A percentile compares a stretch with the other conserved stretches of the same genome.
Evolutionary conservation across 78 protist species (phyloP).

Genomic region (Ministeria vibrans): DNA sequence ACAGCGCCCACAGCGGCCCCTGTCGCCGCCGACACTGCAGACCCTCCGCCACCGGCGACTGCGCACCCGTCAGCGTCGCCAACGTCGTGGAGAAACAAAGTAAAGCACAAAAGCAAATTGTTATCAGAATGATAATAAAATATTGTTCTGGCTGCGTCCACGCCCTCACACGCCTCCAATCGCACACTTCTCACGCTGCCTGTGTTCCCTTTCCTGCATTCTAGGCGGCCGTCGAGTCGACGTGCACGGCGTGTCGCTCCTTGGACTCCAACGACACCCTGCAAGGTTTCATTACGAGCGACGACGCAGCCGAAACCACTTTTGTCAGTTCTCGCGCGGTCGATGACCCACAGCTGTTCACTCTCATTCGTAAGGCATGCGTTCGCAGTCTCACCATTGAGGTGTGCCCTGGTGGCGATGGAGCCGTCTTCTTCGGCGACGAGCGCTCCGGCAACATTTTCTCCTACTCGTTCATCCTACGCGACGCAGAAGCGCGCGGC

Average conservation of each 20-base stretch:
- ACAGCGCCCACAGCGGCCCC: neutral
- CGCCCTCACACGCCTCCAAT: no score
- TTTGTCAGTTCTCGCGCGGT: neutral
- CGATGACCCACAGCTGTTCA: neutral
- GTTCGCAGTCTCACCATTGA: neutral
- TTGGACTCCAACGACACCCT: neutral
- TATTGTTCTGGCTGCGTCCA: no score
- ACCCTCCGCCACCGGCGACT: neutral
- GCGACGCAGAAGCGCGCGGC: neutral
- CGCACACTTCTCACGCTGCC: no score
- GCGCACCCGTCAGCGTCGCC: neutral
- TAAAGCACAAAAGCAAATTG: no score
- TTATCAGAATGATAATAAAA: no score
- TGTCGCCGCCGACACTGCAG: neutral
- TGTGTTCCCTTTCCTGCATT: no score
- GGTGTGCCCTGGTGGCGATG: slow-evolving; percentile 3
- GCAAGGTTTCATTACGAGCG: neutral
- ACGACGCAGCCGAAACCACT: neutral
- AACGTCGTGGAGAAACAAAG: neutral
- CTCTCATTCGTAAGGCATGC: neutral
- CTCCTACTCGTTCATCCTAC: neutral
- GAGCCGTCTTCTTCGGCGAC: slow-evolving; percentile 1
- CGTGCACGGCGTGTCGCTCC: neutral
- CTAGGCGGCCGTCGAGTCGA: no score
- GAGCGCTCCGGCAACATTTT: neutral